Conservation (phyloP, 805 yeast genomes). For the Candida easanensis region DNA sequence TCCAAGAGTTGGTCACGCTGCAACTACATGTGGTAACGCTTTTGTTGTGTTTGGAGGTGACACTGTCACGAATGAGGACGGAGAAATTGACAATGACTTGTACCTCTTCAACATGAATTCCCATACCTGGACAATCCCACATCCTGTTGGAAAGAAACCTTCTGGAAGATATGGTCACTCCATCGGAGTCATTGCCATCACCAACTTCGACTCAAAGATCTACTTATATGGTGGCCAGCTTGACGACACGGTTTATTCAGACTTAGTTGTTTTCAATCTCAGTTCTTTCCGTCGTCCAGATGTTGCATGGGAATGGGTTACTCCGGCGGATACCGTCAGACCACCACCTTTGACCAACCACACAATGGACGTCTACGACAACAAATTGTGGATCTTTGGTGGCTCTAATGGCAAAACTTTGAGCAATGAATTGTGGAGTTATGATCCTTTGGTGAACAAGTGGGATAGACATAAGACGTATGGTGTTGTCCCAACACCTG, state of each 20-base stretch:
- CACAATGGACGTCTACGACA: slow-evolving; percentile 77
- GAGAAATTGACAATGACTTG: slow-evolving; percentile 83
- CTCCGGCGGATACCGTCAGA: slow-evolving; percentile 45
- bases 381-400: slow-evolving; percentile 84
- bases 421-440: slow-evolving; percentile 75
- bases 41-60: slow-evolving; percentile 96
- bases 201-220: slow-evolving; percentile 55
- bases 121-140: slow-evolving; percentile 75
- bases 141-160: slow-evolving; percentile 74
- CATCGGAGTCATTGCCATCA: slow-evolving; percentile 67
- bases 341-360: slow-evolving; percentile 92
- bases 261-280: slow-evolving; percentile 81
- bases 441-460: slow-evolving; percentile 60
- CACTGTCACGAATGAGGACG: slow-evolving; percentile 73
- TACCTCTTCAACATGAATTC: slow-evolving; percentile 83
- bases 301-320: slow-evolving; percentile 79
- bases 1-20: slow-evolving; percentile 95
- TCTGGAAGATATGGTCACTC: slow-evolving; percentile 94
- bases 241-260: slow-evolving; percentile 78
- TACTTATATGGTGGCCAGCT: slow-evolving; percentile 95
- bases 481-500: slow-evolving; percentile 74
- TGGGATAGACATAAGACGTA: slow-evolving; percentile 73
- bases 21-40: slow-evolving; percentile 90
- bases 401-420: slow-evolving; percentile 79
- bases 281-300: slow-evolving; percentile 80